A percentile compares a stretch with the other conserved stretches of the same genome.
phyloP scores from a whole-genome alignment of 257 asterid species.

The Paulownia fortunei region DNA sequence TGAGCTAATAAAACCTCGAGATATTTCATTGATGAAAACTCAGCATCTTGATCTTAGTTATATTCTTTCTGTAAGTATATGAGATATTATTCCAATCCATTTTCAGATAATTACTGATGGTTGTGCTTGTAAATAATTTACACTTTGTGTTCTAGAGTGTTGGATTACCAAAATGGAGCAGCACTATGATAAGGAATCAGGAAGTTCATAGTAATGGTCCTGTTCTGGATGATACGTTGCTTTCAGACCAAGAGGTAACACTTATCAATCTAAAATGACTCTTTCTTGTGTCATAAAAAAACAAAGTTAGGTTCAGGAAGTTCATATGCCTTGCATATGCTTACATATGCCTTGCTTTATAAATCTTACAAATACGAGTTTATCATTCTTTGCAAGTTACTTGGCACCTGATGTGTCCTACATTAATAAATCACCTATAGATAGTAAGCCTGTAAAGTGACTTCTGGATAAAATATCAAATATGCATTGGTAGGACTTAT shows the following conservation, averaged over 20 bases:
- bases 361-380: neutral
- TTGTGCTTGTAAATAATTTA: slow-evolving; percentile 18
- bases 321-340: too few species aligned
- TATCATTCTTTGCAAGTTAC: neutral
- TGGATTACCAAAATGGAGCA: slow-evolving; percentile 91
- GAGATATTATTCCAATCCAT: slow-evolving; percentile 1
- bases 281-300: neutral
- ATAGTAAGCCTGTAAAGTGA: too few species aligned
- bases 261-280: neutral
- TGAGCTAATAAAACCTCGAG: slow-evolving; percentile 80
- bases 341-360: neutral
- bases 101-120: slow-evolving; percentile 1
- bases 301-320: too few species aligned
- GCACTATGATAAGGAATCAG: slow-evolving; percentile 85
- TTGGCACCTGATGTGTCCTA: neutral
- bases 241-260: slow-evolving; percentile 78
- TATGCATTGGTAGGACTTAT: too few species aligned
- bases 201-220: slow-evolving; percentile 96
- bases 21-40: slow-evolving; percentile 88
- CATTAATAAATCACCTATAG: too few species aligned
- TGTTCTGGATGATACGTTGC: slow-evolving; percentile 85
- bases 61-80: slow-evolving; percentile 74
- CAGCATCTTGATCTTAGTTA: slow-evolving; percentile 90
- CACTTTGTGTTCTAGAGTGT: slow-evolving; percentile 55
- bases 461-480: too few species aligned